phyloP scores from a whole-genome alignment of 129 eudicot species.

The carrot (Daucus carota) region DNA sequence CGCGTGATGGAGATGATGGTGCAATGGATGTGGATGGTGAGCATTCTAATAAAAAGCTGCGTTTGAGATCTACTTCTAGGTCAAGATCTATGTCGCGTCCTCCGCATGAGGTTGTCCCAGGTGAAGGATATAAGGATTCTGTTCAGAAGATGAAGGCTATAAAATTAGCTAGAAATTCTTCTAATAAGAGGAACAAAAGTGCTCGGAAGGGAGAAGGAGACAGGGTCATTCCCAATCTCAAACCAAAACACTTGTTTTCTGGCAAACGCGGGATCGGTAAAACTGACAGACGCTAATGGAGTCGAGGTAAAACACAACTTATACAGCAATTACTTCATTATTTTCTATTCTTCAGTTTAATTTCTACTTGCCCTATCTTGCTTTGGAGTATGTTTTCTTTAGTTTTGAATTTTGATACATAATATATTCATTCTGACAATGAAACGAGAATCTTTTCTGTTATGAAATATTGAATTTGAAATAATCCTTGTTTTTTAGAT shows the following conservation, averaged over 20 bases:
- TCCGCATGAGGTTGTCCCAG: constrained; percentile 66
- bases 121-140: constrained; percentile 77
- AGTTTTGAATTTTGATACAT: background rate
- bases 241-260: constrained; percentile 74
- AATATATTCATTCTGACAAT: background rate
- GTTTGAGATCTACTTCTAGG: constrained; percentile 46
- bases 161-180: constrained; percentile 42
- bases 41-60: constrained; percentile 53
- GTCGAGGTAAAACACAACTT: constrained; percentile 10
- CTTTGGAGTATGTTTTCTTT: background rate
- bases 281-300: constrained; percentile 55
- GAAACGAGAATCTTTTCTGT: background rate
- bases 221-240: constrained; percentile 67
- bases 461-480: background rate
- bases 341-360: background rate
- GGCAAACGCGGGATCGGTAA: constrained; percentile 80
- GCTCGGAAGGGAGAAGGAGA: constrained; percentile 77
- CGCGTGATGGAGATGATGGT: constrained; percentile 36
- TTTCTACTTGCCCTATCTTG: background rate
- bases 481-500: background rate
- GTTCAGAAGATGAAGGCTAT: constrained; percentile 62
- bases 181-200: constrained; percentile 60
- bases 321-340: background rate
- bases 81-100: constrained; percentile 62
- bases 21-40: constrained; percentile 65